Conservation (phyloP, 2,329 filamentous ascomycete genomes). For the Aspergillus amoenus region DNA sequence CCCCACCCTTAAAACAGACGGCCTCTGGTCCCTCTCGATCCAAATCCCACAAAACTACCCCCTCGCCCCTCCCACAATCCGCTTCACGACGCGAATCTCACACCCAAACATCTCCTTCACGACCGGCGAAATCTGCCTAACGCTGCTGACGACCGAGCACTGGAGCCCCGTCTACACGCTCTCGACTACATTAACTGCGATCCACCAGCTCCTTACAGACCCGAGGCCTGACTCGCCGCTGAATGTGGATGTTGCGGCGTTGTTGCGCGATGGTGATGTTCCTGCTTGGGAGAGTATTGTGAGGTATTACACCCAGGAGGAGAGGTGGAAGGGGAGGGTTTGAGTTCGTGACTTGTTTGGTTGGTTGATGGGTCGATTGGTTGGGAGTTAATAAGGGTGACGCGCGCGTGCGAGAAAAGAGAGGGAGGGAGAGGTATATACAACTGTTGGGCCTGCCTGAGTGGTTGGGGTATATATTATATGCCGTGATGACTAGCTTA, state of each 20-base stretch:
- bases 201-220: conserved; percentile 48
- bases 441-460: neutral
- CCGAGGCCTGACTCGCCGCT: conserved; percentile 49
- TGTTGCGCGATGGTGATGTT: conserved; percentile 46
- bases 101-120: conserved; percentile 76
- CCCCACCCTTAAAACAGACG: conserved; percentile 46
- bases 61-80: conserved; percentile 70
- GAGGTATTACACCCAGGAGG: conserved; percentile 48
- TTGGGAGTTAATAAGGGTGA: too few relatives aligned
- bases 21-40: conserved; percentile 81
- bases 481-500: neutral
- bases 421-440: neutral
- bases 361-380: neutral
- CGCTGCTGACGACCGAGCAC: conserved; percentile 68
- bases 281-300: conserved; percentile 48
- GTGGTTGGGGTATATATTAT: neutral
- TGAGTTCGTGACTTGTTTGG: neutral
- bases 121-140: conserved; percentile 90
- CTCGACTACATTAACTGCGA: conserved; percentile 44
- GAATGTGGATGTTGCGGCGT: conserved; percentile 49
- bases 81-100: conserved; percentile 79
- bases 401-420: neutral
- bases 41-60: conserved; percentile 77
- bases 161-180: conserved; percentile 90
- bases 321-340: conserved; percentile 36